Conservation (phyloP, 257 asterid species). For the Solanum tacnaense region DNA sequence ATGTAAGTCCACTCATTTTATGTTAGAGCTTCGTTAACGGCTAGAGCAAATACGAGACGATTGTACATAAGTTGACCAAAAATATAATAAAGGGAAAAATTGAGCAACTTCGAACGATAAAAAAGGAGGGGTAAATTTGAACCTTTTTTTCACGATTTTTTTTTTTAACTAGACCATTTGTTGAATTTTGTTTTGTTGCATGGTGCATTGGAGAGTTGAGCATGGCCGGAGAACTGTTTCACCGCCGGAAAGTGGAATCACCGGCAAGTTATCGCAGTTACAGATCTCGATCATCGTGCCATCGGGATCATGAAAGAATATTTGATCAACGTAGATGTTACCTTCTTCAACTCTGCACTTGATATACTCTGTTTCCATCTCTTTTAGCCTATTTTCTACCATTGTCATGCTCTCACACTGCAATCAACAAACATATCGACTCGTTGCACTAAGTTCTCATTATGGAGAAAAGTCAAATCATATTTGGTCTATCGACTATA, state of each 20-base stretch:
- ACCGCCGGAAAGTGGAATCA: neutral
- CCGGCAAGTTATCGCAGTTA: conserved; percentile 12
- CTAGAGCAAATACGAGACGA: neutral
- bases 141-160: neutral
- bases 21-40: neutral
- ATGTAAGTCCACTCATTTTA: neutral
- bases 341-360: conserved; percentile 18
- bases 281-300: conserved; percentile 23
- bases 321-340: conserved; percentile 10
- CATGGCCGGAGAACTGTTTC: neutral
- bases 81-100: too few species aligned
- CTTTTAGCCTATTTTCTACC: conserved; percentile 9
- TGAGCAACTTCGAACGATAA: neutral
- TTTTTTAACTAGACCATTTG: neutral
- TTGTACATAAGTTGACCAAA: neutral
- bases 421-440: neutral
- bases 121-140: neutral
- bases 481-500: neutral
- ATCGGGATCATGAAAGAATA: conserved; percentile 19
- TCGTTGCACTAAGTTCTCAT: neutral
- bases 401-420: conserved; percentile 18
- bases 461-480: neutral
- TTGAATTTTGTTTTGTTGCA: neutral
- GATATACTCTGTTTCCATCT: conserved; percentile 9
- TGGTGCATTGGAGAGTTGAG: neutral